Percentiles rank a stretch among this genome's conserved stretches.
Conservation (phyloP, 805 yeast genomes). For the Saturnispora hagleri region DNA sequence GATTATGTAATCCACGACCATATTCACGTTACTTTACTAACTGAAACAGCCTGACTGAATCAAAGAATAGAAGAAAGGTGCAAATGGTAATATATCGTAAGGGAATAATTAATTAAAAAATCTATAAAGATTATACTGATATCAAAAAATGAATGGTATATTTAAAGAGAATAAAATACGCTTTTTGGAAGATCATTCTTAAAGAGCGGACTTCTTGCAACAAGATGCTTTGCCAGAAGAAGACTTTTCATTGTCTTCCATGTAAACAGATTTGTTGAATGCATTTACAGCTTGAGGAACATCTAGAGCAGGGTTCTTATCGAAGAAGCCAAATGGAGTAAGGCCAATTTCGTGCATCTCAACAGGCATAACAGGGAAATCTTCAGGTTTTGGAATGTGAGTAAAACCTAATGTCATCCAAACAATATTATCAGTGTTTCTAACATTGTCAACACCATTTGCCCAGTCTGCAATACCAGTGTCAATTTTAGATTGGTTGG, state of each 20-base stretch:
- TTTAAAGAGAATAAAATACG: not conserved
- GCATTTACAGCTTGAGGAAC: conserved; percentile 61
- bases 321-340: conserved; percentile 67
- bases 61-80: too few relatives aligned
- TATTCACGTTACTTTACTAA: not conserved
- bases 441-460: conserved; percentile 53
- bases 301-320: conserved; percentile 69
- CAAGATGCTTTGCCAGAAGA: conserved; percentile 19
- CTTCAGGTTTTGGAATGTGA: conserved; percentile 75
- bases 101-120: not conserved
- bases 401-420: conserved; percentile 81
- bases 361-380: conserved; percentile 86
- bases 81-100: not conserved
- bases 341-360: conserved; percentile 63
- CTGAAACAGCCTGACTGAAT: too few relatives aligned
- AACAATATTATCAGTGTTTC: conserved; percentile 67
- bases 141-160: not conserved
- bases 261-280: conserved; percentile 54
- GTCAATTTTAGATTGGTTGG: conserved; percentile 66
- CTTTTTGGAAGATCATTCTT: not conserved
- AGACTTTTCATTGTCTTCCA: conserved; percentile 15
- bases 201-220: conserved; percentile 24
- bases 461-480: conserved; percentile 69
- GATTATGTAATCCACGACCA: not conserved
- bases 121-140: not conserved